Evolutionary conservation across 306 rosid genomes (phyloP).

Genomic region (Vigna mungo): DNA sequence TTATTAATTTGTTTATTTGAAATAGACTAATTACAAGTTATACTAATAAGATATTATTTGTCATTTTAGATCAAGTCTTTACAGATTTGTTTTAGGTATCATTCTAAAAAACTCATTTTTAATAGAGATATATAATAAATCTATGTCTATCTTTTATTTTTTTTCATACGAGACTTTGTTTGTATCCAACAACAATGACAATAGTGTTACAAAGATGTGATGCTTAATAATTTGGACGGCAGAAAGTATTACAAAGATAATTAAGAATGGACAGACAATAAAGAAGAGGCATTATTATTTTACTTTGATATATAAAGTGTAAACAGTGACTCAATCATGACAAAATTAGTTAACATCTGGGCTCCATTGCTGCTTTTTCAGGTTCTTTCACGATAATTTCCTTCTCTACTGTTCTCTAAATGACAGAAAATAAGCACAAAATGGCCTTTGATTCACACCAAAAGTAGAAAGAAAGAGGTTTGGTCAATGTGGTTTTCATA

Average conservation of each 20-base stretch:
- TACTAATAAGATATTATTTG: too few relatives aligned
- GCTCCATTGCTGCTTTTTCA: conserved; percentile 7
- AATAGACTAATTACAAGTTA: too few relatives aligned
- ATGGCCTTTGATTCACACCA: neutral
- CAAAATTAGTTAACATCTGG: neutral
- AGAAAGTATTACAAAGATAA: neutral
- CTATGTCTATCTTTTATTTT: too few relatives aligned
- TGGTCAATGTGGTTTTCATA: neutral
- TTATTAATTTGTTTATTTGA: too few relatives aligned
- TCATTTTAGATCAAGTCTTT: too few relatives aligned
- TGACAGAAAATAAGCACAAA: neutral
- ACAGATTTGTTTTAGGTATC: too few relatives aligned
- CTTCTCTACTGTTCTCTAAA: neutral
- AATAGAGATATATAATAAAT: too few relatives aligned
- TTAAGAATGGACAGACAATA: conserved; percentile 1
- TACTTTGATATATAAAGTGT: too few relatives aligned
- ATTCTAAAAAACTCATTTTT: too few relatives aligned
- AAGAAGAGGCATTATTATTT: neutral
- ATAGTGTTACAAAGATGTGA: neutral
- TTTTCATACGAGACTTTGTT: too few relatives aligned
- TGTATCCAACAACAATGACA: too few relatives aligned
- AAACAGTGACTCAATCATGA: neutral
- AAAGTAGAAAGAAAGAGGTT: neutral
- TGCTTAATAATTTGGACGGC: conserved; percentile 17
- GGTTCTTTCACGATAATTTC: neutral